Conservation (phyloP, 441 rosid species). For the Populus hybrid region DNA sequence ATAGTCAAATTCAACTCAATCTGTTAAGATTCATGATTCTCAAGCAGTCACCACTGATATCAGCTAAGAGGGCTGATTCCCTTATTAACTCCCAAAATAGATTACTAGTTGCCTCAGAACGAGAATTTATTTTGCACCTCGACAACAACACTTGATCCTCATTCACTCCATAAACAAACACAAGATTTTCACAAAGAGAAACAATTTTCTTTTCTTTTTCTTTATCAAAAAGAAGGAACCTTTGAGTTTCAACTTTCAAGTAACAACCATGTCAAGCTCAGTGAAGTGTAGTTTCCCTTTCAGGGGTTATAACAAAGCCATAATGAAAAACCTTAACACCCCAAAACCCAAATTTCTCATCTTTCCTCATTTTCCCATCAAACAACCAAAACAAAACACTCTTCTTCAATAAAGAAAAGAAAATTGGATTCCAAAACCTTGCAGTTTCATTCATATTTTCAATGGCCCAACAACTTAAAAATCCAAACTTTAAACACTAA, state of each 20-base stretch:
- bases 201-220: background rate
- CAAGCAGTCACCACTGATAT: background rate
- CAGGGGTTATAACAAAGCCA: background rate
- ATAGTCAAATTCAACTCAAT: background rate
- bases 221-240: background rate
- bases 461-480: background rate
- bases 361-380: background rate
- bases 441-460: background rate
- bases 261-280: background rate
- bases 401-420: background rate
- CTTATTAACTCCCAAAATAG: background rate
- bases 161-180: constrained; percentile 8
- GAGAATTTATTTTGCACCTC: background rate
- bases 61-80: background rate
- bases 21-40: constrained; percentile 2
- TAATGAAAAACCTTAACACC: background rate
- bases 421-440: background rate
- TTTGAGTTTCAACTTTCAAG: background rate
- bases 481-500: background rate
- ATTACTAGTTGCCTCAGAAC: background rate
- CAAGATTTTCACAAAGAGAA: background rate
- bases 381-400: background rate
- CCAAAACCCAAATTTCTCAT: background rate
- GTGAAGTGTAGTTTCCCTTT: background rate
- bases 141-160: background rate